These are phyloP conservation scores for Lithospermum erythrorhizon DNA, from an alignment of 257 asterid species.

Conservation along the genomic window DNA sequence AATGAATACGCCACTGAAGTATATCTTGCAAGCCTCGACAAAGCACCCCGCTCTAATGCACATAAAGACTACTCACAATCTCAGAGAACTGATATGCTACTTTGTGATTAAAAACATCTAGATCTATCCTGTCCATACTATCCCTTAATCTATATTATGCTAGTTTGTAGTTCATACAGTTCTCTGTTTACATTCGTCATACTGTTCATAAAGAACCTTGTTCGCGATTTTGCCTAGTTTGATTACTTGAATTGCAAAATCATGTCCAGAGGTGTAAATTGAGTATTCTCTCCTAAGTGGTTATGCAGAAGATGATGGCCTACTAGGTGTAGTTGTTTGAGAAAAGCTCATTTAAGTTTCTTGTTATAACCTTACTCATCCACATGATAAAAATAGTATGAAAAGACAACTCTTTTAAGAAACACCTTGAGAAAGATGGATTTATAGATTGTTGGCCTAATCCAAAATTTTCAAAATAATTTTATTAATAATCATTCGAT, in stretches of 20 bases:
- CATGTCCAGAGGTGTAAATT: background rate
- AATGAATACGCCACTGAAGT: constrained; percentile 44
- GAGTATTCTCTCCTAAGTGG: background rate
- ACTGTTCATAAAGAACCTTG: background rate
- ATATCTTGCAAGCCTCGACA: constrained; percentile 36
- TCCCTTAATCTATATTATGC: too few species aligned
- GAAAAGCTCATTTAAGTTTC: too few species aligned
- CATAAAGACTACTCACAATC: background rate
- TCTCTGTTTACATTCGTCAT: background rate
- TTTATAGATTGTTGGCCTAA: too few species aligned
- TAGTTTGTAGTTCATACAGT: too few species aligned
- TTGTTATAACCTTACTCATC: too few species aligned
- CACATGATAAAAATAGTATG: too few species aligned
- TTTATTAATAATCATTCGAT: too few species aligned
- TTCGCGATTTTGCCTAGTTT: background rate
- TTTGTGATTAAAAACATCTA: background rate
- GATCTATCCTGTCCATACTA: background rate
- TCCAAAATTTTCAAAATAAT: too few species aligned
- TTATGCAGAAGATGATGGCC: background rate
- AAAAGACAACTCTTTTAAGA: too few species aligned
- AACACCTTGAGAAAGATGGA: too few species aligned
- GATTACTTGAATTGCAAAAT: background rate
- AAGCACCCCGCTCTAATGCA: constrained; percentile 14
- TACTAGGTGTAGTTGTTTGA: too few species aligned
- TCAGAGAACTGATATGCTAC: background rate